These are phyloP conservation scores for Trichaptum fuscoviolaceum DNA, from an alignment of 768 basidiomycete genomes.

Conservation along the genomic window DNA sequence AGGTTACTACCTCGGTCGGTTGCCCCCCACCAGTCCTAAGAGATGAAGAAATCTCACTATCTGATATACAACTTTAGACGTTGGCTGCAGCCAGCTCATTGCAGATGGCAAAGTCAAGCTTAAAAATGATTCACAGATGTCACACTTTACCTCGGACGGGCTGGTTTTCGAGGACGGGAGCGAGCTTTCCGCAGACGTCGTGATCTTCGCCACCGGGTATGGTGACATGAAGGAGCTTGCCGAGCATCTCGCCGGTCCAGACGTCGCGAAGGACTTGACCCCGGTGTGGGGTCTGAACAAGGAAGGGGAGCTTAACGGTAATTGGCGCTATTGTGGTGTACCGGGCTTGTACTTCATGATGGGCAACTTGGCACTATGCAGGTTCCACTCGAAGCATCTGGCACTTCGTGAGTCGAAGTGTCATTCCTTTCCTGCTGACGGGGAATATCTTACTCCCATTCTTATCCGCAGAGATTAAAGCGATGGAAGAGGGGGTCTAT, in stretches of 20 bases:
- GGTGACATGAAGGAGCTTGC: constrained; percentile 6
- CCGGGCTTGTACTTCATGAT: constrained; percentile 7
- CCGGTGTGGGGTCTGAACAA: constrained; percentile 10
- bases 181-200: constrained; percentile 22
- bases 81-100: constrained; percentile 40
- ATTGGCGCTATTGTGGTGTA: constrained; percentile 6
- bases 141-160: constrained; percentile 23
- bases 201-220: constrained; percentile 31
- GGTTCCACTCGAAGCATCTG: constrained; percentile 64
- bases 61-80: constrained; percentile 17
- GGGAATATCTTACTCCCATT: background rate
- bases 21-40: background rate
- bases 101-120: constrained; percentile 47
- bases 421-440: background rate
- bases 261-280: constrained; percentile 4
- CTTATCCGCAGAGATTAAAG: constrained; percentile 55
- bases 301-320: constrained; percentile 9
- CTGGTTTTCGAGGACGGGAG: constrained; percentile 25
- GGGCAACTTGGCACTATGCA: constrained; percentile 55
- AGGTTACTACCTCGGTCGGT: constrained; percentile 63
- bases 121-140: constrained; percentile 31
- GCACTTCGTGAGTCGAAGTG: constrained; percentile 50
- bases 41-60: background rate
- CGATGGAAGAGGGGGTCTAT: constrained; percentile 48
- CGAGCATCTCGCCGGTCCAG: background rate